Evolutionary conservation across 352 stramenopile species (phyloP).

Genomic region (Pythium dissotocum): DNA sequence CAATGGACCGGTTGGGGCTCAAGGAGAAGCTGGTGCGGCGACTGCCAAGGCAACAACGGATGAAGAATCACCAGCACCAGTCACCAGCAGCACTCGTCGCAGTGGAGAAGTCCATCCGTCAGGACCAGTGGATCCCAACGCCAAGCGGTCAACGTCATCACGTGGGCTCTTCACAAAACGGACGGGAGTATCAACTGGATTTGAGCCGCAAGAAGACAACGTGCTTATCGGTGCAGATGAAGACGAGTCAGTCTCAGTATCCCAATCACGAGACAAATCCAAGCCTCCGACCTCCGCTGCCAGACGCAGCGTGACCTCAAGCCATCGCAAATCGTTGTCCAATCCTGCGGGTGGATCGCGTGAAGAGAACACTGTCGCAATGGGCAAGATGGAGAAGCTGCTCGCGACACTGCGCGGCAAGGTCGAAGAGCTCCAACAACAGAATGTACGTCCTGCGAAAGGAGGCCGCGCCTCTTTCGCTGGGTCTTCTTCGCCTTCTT

Average conservation of each 20-base stretch:
- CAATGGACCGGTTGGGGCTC: constrained; percentile 25
- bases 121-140: constrained; percentile 1
- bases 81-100: not conserved
- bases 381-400: constrained; percentile 58
- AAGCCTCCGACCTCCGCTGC: not conserved
- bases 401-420: constrained; percentile 54
- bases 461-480: not conserved
- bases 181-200: constrained; percentile 27
- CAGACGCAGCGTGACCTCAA: not conserved
- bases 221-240: constrained; percentile 59
- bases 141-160: constrained; percentile 41
- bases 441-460: constrained; percentile 55
- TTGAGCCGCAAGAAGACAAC: constrained; percentile 60
- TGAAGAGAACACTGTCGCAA: not conserved
- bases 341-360: not conserved
- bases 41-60: not conserved
- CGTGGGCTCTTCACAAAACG: constrained; percentile 64
- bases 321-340: constrained; percentile 2
- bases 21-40: not conserved
- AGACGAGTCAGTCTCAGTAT: constrained; percentile 32
- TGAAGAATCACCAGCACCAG: not conserved
- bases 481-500: constrained; percentile 14
- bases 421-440: constrained; percentile 68
- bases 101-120: constrained; percentile 7
- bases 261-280: constrained; percentile 23